These are phyloP conservation scores for Botryosphaeria dothidea DNA, from an alignment of 2,329 filamentous ascomycete genomes.

Conservation along the genomic window DNA sequence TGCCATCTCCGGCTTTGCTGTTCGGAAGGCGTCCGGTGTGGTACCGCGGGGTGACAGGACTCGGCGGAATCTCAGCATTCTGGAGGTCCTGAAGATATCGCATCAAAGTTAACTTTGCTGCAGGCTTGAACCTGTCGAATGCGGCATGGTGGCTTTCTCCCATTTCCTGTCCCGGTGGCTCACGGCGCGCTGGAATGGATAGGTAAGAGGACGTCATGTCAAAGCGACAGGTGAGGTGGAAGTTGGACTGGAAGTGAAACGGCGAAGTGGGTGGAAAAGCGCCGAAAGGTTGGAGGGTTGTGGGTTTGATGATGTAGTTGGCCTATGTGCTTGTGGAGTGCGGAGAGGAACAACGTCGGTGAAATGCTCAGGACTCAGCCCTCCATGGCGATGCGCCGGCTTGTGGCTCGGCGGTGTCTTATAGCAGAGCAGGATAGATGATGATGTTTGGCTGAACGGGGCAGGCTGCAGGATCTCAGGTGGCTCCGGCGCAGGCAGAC, in stretches of 20 bases:
- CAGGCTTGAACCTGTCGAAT: slow-evolving; percentile 37
- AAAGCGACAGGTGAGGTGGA: slow-evolving; percentile 27
- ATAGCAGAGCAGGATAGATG: neutral
- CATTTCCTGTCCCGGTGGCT: slow-evolving; percentile 23
- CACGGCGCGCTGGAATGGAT: slow-evolving; percentile 27
- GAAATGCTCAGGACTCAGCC: slow-evolving; percentile 16
- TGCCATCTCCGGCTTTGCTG: slow-evolving; percentile 59
- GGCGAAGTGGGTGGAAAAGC: neutral
- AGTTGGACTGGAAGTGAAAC: slow-evolving; percentile 32
- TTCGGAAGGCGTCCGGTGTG: slow-evolving; percentile 47
- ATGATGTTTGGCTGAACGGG: slow-evolving; percentile 19
- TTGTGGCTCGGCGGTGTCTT: slow-evolving; percentile 1
- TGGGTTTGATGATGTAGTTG: slow-evolving; percentile 16
- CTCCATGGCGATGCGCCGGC: slow-evolving; percentile 3
- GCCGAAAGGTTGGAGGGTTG: neutral
- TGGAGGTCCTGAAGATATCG: slow-evolving; percentile 46
- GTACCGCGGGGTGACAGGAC: slow-evolving; percentile 39
- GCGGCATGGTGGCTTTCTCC: slow-evolving; percentile 26
- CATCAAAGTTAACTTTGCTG: slow-evolving; percentile 44
- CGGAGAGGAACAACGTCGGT: slow-evolving; percentile 17
- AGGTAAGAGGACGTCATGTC: slow-evolving; percentile 33
- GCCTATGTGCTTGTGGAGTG: slow-evolving; percentile 9
- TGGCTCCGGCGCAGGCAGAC: slow-evolving; percentile 4
- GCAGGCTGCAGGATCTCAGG: slow-evolving; percentile 22
- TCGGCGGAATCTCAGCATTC: slow-evolving; percentile 41